Evolutionary conservation across 2,329 filamentous ascomycete genomes (phyloP).

Genomic region (Colletotrichum australisinense): DNA sequence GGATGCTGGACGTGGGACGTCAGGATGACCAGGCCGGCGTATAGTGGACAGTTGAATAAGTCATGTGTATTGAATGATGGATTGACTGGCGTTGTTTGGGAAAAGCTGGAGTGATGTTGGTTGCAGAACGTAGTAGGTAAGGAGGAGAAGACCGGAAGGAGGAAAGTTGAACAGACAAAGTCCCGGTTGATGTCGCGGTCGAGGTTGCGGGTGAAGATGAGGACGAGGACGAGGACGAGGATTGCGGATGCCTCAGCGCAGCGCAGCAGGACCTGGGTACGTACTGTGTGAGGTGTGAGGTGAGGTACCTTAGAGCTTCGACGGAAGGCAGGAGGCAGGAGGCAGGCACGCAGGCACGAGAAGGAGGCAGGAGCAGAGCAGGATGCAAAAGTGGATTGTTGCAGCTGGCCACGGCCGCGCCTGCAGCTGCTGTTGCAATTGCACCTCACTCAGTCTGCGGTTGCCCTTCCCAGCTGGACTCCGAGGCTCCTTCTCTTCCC

Average conservation of each 20-base stretch:
- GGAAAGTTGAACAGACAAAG: too few relatives aligned
- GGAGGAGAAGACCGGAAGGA: too few relatives aligned
- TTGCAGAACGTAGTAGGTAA: too few relatives aligned
- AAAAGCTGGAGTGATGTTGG: not conserved
- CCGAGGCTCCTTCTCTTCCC: not conserved
- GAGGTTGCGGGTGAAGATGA: not conserved
- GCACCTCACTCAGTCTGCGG: not conserved
- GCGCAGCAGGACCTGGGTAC: not conserved
- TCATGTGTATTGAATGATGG: too few relatives aligned
- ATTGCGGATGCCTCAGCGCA: not conserved
- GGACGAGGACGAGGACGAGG: not conserved
- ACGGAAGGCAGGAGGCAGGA: not conserved
- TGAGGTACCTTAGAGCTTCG: too few relatives aligned
- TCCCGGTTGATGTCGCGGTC: not conserved
- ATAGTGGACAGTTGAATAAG: too few relatives aligned
- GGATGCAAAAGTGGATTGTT: not conserved
- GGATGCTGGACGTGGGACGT: not conserved
- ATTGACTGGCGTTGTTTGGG: not conserved
- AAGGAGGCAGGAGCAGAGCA: not conserved
- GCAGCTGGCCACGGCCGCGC: not conserved
- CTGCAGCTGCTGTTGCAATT: not conserved
- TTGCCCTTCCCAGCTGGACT: not conserved
- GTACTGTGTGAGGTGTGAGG: too few relatives aligned
- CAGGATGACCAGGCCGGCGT: not conserved
- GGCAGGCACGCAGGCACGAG: not conserved